Percentiles rank a stretch among this genome's conserved stretches.
Conservation (phyloP, 2,329 filamentous ascomycete genomes). For the Ustulina deusta region DNA sequence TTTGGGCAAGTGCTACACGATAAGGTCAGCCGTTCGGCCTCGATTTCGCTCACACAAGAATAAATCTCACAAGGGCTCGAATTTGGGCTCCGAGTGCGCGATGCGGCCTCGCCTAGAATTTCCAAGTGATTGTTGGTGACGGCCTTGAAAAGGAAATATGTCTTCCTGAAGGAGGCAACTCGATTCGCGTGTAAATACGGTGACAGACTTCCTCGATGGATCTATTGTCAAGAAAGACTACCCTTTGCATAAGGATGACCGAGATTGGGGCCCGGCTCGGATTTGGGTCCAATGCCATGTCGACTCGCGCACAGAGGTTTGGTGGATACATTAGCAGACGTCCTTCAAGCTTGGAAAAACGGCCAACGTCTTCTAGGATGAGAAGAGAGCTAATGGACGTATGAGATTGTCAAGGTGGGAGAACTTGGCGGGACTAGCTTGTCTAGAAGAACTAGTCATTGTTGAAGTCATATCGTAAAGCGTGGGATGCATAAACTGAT, state of each 20-base stretch:
- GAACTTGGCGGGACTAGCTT: neutral
- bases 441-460: neutral
- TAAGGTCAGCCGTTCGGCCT: neutral
- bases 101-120: neutral
- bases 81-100: neutral
- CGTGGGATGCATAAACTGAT: neutral
- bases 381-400: neutral
- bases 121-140: neutral
- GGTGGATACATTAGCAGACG: no score
- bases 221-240: no score
- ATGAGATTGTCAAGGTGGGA: neutral
- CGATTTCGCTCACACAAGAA: neutral
- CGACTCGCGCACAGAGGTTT: neutral
- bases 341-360: neutral
- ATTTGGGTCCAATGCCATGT: neutral
- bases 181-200: neutral
- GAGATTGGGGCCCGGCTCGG: neutral
- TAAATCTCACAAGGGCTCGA: slow-evolving; percentile 2
- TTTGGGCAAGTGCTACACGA: neutral
- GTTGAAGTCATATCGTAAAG: neutral
- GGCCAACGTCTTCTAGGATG: neutral
- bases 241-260: neutral
- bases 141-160: neutral
- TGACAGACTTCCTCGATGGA: neutral
- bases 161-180: neutral